Evolutionary conservation across 202 grass and related monocot genomes (phyloP), one percentile per base, ranked within the genome.

Genomic region (Bolboschoenoplectus hybrid): DNA sequence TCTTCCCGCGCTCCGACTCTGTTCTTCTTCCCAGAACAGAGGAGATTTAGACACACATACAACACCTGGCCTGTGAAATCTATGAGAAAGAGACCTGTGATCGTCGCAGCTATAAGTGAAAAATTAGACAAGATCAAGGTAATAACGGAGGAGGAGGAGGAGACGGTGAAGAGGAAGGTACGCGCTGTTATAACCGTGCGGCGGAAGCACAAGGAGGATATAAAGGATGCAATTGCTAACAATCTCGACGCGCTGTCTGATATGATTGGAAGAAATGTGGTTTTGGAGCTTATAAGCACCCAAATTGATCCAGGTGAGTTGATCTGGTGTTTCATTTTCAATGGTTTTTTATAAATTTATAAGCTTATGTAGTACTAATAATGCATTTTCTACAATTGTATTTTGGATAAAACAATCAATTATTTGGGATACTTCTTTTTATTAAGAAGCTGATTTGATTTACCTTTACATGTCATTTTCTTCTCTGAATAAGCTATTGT

Each of bases 121-220:
- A 88, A 99, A 20, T 80, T 94, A 82, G 85, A 85, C 57, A 85
- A 80, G 88, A 52, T 92, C 12, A 64, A 58, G 85, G 85, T 86
- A 2, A 87, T 87, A 45, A 65, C 86, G 0, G 87, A 82, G 86
- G 26, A 26, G 26, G 26, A 26, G 26, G 82, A 83, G 7, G 71
- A 26, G 34, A 63, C 58, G 16, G 85, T 85, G 44, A 94, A 97
- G 67, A 88, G 89, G 67, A 84, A 74, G 76, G 50, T 97, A 52
- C 87, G 97, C 82, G 97, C 97, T 51, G 97, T 88, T 88, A 65
- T 99, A 65, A 99, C 93, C 63, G 93, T 99, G 86, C 87, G 93
- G 81, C 87, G 93, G 80, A 99, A 99, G 97, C 89, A 83, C 38
- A 99, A 99, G 89, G 97, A 99, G 88, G 97, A 97, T 90, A 71